Evolutionary conservation across 371 early-diverging fungal genomes (phyloP).

Genomic region (Blakeslea trispora): DNA sequence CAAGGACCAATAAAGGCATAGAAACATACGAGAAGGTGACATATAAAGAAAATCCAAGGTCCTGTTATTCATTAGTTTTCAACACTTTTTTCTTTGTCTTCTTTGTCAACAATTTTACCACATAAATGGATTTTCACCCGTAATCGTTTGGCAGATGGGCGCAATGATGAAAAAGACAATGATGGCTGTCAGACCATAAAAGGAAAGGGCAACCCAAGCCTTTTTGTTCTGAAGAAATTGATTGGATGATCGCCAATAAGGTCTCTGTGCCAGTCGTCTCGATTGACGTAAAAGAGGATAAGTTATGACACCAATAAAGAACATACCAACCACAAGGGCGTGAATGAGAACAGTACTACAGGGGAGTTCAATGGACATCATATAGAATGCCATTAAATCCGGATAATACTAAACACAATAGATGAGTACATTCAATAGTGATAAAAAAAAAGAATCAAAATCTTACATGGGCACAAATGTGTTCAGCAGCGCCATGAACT

Average conservation of each 20-base stretch:
- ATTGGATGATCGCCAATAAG: constrained; percentile 39
- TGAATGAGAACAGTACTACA: constrained; percentile 39
- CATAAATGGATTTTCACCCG: constrained; percentile 58
- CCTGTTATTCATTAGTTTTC: constrained; percentile 28
- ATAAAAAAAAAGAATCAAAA: too few species aligned
- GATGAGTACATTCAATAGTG: too few species aligned
- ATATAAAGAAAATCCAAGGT: constrained; percentile 54
- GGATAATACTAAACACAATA: constrained; percentile 38
- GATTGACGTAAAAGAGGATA: constrained; percentile 59
- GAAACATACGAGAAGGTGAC: constrained; percentile 44
- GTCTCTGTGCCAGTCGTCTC: constrained; percentile 50
- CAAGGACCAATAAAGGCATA: constrained; percentile 64
- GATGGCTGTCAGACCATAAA: constrained; percentile 41
- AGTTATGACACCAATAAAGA: constrained; percentile 61
- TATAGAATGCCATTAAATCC: constrained; percentile 27
- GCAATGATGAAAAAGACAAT: constrained; percentile 49
- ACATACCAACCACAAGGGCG: constrained; percentile 69
- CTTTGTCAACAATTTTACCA: too few species aligned
- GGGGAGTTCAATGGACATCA: constrained; percentile 27
- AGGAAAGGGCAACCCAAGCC: constrained; percentile 31
- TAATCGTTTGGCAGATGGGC: constrained; percentile 47
- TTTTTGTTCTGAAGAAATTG: constrained; percentile 22
- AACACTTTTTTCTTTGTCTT: not conserved
- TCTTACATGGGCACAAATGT: constrained; percentile 30
- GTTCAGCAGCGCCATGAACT: constrained; percentile 41